phyloP scores from a whole-genome alignment of 768 basidiomycete species.

The Psilocybe cyanescens region DNA sequence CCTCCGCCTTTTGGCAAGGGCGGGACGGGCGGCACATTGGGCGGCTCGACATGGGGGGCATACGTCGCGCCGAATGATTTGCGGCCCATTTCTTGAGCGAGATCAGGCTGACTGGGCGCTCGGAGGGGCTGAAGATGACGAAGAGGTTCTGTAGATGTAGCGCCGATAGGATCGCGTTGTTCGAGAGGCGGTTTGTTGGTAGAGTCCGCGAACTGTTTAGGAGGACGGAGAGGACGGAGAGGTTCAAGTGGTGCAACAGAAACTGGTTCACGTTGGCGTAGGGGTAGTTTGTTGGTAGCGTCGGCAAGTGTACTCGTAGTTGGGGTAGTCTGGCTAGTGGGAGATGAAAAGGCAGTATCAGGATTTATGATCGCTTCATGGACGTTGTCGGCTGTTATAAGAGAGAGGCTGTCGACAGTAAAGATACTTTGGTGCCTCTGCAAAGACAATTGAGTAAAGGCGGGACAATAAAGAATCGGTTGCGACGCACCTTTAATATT shows the following conservation, averaged over 20 bases:
- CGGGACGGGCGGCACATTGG: constrained; percentile 19
- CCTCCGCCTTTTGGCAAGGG: constrained; percentile 28
- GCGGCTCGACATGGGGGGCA: constrained; percentile 24
- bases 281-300: constrained; percentile 10
- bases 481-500: constrained; percentile 45
- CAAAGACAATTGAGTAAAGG: constrained; percentile 23
- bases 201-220: constrained; percentile 9
- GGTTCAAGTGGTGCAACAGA: background rate
- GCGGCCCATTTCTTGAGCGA: constrained; percentile 28
- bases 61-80: constrained; percentile 38
- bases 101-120: constrained; percentile 17
- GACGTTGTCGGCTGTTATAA: constrained; percentile 45
- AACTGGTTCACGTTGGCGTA: constrained; percentile 7
- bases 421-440: constrained; percentile 50
- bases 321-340: constrained; percentile 4
- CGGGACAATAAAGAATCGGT: constrained; percentile 20
- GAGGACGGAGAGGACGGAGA: constrained; percentile 9
- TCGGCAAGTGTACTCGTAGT: constrained; percentile 1
- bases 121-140: constrained; percentile 20
- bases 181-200: constrained; percentile 11
- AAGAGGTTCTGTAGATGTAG: background rate
- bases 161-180: background rate
- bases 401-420: constrained; percentile 47
- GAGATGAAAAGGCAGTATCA: constrained; percentile 15
- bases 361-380: constrained; percentile 33